phyloP scores from a whole-genome alignment of 2,329 filamentous ascomycete species.

The Graphilbum fragrans region DNA sequence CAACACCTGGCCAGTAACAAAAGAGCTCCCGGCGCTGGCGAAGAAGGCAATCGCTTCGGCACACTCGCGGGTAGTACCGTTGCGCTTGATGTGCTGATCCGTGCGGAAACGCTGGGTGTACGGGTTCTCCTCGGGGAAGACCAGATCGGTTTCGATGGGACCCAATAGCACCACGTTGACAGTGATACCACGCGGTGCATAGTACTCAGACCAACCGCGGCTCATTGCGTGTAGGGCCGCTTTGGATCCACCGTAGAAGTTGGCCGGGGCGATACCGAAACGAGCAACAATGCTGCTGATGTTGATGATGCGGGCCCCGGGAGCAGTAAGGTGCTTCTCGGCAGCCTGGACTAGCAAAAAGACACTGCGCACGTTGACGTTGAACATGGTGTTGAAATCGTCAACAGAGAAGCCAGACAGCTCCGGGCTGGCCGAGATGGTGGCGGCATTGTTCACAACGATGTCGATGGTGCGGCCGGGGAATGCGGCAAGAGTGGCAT shows the following conservation, averaged over 20 bases:
- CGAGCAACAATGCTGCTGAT: constrained; percentile 7
- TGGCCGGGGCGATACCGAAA: constrained; percentile 2
- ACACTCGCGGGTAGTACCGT: constrained; percentile 10
- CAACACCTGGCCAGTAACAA: constrained; percentile 12
- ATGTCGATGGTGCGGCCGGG: constrained; percentile 10
- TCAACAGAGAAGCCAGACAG: constrained; percentile 4
- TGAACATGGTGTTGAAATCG: constrained; percentile 7
- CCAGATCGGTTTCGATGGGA: constrained; percentile 10
- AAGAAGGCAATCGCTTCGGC: constrained; percentile 12
- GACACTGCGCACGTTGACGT: constrained; percentile 10
- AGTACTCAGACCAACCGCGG: constrained; percentile 10
- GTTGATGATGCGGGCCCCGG: constrained; percentile 10
- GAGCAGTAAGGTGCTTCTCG: constrained; percentile 4
- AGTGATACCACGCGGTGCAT: constrained; percentile 9
- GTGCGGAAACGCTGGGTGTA: constrained; percentile 6
- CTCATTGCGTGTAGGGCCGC: constrained; percentile 9
- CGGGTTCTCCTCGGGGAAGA: constrained; percentile 10
- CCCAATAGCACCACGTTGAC: constrained; percentile 10
- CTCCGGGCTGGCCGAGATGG: neutral
- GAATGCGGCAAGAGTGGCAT: constrained; percentile 6
- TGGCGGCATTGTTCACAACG: constrained; percentile 11
- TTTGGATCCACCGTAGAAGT: constrained; percentile 10
- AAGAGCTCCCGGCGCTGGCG: constrained; percentile 10
- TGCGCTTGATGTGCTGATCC: constrained; percentile 12
- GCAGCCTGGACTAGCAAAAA: constrained; percentile 11